These are phyloP conservation scores for Begonia masoniana DNA, from an alignment of 306 rosid species.

Conservation along the genomic window DNA sequence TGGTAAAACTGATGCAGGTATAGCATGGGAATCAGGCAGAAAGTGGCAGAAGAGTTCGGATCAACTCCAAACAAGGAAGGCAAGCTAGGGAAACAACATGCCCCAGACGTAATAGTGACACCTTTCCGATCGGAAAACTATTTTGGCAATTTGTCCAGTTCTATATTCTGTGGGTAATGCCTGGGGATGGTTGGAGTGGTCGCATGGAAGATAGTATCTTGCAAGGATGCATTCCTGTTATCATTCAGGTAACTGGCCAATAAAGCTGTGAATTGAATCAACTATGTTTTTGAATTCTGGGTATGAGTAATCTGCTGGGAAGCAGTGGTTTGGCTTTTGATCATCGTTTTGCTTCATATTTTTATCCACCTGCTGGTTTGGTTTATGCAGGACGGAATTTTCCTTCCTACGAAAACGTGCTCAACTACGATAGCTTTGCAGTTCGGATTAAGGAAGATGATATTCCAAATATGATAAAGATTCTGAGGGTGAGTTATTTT, in stretches of 20 bases:
- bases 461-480: conserved; percentile 57
- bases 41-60: conserved; percentile 70
- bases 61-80: conserved; percentile 77
- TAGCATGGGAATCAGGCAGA: conserved; percentile 92
- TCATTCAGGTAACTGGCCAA: conserved; percentile 48
- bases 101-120: conserved; percentile 62
- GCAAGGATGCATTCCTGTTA: conserved; percentile 90
- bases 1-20: conserved; percentile 34
- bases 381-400: conserved; percentile 67
- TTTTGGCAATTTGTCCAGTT: conserved; percentile 53
- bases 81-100: conserved; percentile 69
- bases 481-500: conserved; percentile 43
- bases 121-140: conserved; percentile 45
- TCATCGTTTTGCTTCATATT: no score
- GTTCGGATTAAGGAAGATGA: conserved; percentile 68
- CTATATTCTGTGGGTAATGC: conserved; percentile 83
- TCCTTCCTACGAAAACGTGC: conserved; percentile 80
- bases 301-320: no score
- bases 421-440: conserved; percentile 78
- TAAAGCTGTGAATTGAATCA: no score
- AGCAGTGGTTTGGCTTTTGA: no score
- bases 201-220: conserved; percentile 86
- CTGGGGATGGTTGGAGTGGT: conserved; percentile 96
- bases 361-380: not conserved
- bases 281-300: no score